Conservation (phyloP, 371 early-diverging fungal genomes). For the Mortierella sp. region DNA sequence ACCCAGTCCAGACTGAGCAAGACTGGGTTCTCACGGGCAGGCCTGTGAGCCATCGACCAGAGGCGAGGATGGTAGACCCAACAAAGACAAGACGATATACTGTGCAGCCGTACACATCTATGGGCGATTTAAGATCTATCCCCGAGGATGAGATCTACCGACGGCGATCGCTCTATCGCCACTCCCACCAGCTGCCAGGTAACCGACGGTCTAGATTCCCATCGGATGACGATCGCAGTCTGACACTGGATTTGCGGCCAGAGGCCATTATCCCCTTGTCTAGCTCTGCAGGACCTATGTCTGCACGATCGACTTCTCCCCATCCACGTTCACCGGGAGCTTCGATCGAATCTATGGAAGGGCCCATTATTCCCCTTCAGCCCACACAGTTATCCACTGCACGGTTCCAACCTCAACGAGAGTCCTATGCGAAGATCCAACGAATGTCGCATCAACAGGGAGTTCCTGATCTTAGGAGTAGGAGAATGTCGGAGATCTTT, state of each 20-base stretch:
- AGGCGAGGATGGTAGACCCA: constrained; percentile 1
- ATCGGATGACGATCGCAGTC: constrained; percentile 8
- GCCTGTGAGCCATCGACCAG: constrained; percentile 15
- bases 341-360: constrained; percentile 30
- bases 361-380: constrained; percentile 29
- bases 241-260: constrained; percentile 15
- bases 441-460: constrained; percentile 50
- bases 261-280: constrained; percentile 33
- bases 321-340: constrained; percentile 24
- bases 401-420: constrained; percentile 24
- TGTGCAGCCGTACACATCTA: constrained; percentile 39
- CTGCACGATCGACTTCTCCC: constrained; percentile 30
- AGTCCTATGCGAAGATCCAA: constrained; percentile 40
- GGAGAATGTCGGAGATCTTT: constrained; percentile 54
- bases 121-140: constrained; percentile 15
- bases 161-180: constrained; percentile 18
- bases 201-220: constrained; percentile 23
- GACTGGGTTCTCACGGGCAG: constrained; percentile 29
- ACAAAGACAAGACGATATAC: constrained; percentile 37
- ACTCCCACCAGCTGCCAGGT: constrained; percentile 13
- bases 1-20: constrained; percentile 3
- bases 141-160: constrained; percentile 10
- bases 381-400: constrained; percentile 24
- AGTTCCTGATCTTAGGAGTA: constrained; percentile 21
- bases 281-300: constrained; percentile 35